Conservation (phyloP, 2,329 filamentous ascomycete species). For the Orbilia ellipsospora region DNA sequence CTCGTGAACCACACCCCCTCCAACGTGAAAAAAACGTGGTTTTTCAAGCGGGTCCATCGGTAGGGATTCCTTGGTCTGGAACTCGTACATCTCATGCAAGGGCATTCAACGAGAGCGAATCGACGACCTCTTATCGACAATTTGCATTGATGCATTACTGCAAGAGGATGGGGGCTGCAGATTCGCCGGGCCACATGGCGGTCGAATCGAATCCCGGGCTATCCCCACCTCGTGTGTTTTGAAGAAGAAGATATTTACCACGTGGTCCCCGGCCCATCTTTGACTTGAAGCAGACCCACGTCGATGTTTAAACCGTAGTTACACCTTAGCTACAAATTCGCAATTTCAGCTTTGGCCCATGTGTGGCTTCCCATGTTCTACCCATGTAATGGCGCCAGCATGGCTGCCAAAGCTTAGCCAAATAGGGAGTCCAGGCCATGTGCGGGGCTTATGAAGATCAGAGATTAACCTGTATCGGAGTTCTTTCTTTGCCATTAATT, state of each 20-base stretch:
- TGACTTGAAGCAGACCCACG: slow-evolving; percentile 34
- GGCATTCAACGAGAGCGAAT: slow-evolving; percentile 16
- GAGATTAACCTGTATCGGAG: slow-evolving; percentile 22
- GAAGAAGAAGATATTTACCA: slow-evolving; percentile 22
- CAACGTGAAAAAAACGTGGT: slow-evolving; percentile 13
- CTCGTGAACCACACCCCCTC: slow-evolving; percentile 12
- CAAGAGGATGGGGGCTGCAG: slow-evolving; percentile 40
- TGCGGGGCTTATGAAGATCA: slow-evolving; percentile 26
- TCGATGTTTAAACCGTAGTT: slow-evolving; percentile 35
- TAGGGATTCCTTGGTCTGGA: slow-evolving; percentile 42
- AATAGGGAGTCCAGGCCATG: slow-evolving; percentile 23
- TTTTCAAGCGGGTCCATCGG: slow-evolving; percentile 26
- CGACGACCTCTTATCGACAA: slow-evolving; percentile 26
- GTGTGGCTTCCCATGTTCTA: slow-evolving; percentile 13
- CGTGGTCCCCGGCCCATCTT: slow-evolving; percentile 36
- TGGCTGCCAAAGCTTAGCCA: slow-evolving; percentile 30
- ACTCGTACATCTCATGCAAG: slow-evolving; percentile 28
- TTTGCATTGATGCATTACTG: slow-evolving; percentile 30
- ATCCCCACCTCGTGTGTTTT: slow-evolving; percentile 38
- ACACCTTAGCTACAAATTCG: slow-evolving; percentile 39
- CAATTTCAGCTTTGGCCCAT: slow-evolving; percentile 41
- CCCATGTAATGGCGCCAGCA: slow-evolving; percentile 27
- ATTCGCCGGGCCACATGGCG: slow-evolving; percentile 50
- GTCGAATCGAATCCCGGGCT: slow-evolving; percentile 33
- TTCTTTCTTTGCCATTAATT: slow-evolving; percentile 15